Evolutionary conservation across 2,329 filamentous ascomycete genomes (phyloP).

Genomic region (Rhexocercosporidium sp.): DNA sequence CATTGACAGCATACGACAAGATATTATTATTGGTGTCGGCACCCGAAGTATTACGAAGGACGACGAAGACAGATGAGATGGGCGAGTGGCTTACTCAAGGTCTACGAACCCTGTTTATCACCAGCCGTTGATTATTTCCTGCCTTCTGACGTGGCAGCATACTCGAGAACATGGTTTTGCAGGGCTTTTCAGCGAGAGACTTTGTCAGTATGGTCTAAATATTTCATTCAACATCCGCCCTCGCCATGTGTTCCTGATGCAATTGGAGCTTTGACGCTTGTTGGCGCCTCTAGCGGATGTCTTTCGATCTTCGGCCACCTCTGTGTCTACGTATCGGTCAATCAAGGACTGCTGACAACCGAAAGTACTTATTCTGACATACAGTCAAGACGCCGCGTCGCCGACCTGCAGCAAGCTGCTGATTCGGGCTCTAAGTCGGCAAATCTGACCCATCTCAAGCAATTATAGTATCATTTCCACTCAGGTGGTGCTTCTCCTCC

Average conservation of each 20-base stretch:
- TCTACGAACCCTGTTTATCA: neutral
- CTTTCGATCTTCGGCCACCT: neutral
- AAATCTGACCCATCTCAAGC: neutral
- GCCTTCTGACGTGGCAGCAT: neutral
- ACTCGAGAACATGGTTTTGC: neutral
- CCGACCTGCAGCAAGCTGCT: neutral
- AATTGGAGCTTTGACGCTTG: neutral
- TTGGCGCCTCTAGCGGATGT: neutral
- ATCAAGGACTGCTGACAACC: neutral
- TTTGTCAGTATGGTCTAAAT: neutral
- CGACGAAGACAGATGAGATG: neutral
- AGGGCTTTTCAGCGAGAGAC: neutral
- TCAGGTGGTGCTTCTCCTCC: neutral
- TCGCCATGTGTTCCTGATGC: neutral
- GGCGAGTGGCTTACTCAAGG: neutral
- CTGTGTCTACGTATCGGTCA: neutral
- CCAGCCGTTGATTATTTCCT: neutral
- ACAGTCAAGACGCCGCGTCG: neutral
- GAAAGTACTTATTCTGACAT: neutral
- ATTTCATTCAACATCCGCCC: neutral
- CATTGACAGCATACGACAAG: neutral
- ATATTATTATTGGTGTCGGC: constrained; percentile 3
- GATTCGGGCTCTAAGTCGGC: neutral
- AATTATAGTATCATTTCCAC: neutral
- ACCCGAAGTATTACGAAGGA: neutral